Conservation (phyloP, 2,329 filamentous ascomycete genomes). For the Fusarium dlaminii region DNA sequence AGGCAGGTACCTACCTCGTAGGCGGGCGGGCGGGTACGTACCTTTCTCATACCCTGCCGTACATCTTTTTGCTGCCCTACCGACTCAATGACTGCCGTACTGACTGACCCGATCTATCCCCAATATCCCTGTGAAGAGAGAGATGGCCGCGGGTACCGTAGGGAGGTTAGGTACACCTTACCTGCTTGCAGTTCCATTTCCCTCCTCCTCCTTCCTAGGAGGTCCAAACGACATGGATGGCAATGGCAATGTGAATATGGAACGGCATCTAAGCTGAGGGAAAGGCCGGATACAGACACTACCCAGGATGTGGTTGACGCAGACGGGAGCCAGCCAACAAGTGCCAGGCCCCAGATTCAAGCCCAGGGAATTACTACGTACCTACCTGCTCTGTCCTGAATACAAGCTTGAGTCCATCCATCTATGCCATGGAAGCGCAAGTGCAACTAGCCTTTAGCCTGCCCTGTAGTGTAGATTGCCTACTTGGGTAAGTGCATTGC, state of each 20-base stretch:
- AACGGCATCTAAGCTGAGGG: constrained; percentile 1
- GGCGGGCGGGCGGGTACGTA: neutral
- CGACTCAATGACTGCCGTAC: neutral
- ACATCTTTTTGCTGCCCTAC: neutral
- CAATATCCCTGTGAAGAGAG: neutral
- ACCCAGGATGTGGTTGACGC: neutral
- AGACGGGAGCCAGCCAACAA: constrained; percentile 15
- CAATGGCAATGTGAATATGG: neutral
- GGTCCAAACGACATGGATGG: constrained; percentile 3
- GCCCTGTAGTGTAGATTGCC: neutral
- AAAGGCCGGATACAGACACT: constrained; percentile 16
- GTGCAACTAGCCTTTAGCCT: neutral
- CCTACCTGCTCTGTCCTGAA: neutral
- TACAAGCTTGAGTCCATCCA: neutral
- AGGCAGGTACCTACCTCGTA: neutral
- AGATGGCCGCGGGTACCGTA: neutral
- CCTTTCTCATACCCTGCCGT: neutral
- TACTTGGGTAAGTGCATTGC: neutral
- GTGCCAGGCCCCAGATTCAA: neutral
- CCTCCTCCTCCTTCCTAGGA: neutral
- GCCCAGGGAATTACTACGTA: neutral
- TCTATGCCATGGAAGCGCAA: neutral
- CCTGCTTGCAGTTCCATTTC: neutral
- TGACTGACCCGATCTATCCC: neutral
- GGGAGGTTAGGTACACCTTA: neutral